A percentile compares a stretch with the other conserved stretches of the same genome.
Conservation (phyloP, 495 filamentous ascomycete genomes). For the Neurospora sp. region DNA sequence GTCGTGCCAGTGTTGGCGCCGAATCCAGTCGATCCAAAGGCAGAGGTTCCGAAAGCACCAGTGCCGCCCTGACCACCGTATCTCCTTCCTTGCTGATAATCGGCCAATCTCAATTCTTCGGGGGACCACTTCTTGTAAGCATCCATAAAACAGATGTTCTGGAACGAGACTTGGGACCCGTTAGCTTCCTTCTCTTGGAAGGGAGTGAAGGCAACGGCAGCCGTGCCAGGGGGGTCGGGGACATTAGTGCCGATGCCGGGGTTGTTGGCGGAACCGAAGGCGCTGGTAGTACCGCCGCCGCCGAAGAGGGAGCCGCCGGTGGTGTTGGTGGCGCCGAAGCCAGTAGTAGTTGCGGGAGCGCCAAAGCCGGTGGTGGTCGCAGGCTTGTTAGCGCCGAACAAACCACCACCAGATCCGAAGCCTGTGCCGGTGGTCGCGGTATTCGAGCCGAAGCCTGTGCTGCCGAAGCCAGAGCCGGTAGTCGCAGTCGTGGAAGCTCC, state of each 20-base stretch:
- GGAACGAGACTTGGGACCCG: slow-evolving; percentile 52
- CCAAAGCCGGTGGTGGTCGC: slow-evolving; percentile 5
- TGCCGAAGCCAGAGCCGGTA: slow-evolving; percentile 32
- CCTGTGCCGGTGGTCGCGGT: slow-evolving; percentile 32
- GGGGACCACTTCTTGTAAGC: slow-evolving; percentile 82
- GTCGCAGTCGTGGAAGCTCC: slow-evolving; percentile 22
- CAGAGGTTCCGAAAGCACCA: slow-evolving; percentile 69
- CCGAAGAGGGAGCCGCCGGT: slow-evolving; percentile 41
- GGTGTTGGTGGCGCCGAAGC: slow-evolving; percentile 37
- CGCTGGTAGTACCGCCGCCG: slow-evolving; percentile 30
- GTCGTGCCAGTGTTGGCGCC: slow-evolving; percentile 34
- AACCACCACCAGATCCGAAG: slow-evolving; percentile 23
- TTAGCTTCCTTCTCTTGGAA: slow-evolving; percentile 71
- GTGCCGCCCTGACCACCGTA: slow-evolving; percentile 70
- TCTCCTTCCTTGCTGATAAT: slow-evolving; percentile 80
- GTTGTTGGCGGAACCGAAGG: slow-evolving; percentile 40
- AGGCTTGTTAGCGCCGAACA: slow-evolving; percentile 12
- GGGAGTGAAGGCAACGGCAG: slow-evolving; percentile 53
- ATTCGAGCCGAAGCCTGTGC: slow-evolving; percentile 37
- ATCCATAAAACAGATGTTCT: slow-evolving; percentile 78
- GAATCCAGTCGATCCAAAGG: slow-evolving; percentile 41
- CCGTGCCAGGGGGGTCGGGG: slow-evolving; percentile 58
- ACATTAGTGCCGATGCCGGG: slow-evolving; percentile 30
- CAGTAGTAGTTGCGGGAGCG: slow-evolving; percentile 4
- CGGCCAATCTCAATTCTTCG: slow-evolving; percentile 80